phyloP scores from a whole-genome alignment of 1,284 basidiomycete species.

The Trichosporon coremiiforme region DNA sequence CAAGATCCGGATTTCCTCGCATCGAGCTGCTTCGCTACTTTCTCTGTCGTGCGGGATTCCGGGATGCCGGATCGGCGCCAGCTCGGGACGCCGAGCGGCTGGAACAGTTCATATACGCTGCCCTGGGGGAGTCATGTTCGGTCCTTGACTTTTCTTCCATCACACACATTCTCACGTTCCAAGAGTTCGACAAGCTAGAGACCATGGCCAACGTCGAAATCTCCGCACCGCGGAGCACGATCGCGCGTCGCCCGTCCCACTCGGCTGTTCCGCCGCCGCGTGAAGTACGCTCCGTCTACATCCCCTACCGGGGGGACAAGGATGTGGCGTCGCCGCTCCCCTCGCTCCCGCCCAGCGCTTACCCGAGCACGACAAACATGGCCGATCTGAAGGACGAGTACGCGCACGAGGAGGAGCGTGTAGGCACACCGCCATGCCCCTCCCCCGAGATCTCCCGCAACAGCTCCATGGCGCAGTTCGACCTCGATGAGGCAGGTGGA shows the following conservation, averaged over 20 bases:
- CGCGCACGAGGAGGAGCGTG: slow-evolving; percentile 10
- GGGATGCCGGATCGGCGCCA: background rate
- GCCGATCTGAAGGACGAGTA: background rate
- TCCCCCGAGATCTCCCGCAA: background rate
- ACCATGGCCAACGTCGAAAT: slow-evolving; percentile 15
- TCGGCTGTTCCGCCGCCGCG: background rate
- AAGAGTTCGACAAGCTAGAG: background rate
- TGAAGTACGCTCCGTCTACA: slow-evolving; percentile 4
- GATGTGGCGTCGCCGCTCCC: slow-evolving; percentile 12
- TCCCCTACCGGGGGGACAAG: slow-evolving; percentile 12
- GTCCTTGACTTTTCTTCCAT: background rate
- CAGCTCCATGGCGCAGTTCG: background rate
- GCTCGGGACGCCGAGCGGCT: too few relatives aligned
- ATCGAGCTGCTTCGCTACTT: background rate
- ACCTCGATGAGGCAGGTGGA: slow-evolving; percentile 14
- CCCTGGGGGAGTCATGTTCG: background rate
- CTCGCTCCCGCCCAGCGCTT: slow-evolving; percentile 12
- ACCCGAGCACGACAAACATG: background rate
- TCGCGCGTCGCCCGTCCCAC: slow-evolving; percentile 11
- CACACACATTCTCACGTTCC: background rate
- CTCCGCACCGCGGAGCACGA: slow-evolving; percentile 1
- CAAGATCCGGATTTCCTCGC: slow-evolving; percentile 16
- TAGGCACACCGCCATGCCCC: background rate
- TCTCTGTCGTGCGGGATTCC: background rate
- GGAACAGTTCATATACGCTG: background rate